A percentile compares a stretch with the other conserved stretches of the same genome.
phyloP scores from a whole-genome alignment of 208 protist genomes.

The Leishmania guyanensis region DNA sequence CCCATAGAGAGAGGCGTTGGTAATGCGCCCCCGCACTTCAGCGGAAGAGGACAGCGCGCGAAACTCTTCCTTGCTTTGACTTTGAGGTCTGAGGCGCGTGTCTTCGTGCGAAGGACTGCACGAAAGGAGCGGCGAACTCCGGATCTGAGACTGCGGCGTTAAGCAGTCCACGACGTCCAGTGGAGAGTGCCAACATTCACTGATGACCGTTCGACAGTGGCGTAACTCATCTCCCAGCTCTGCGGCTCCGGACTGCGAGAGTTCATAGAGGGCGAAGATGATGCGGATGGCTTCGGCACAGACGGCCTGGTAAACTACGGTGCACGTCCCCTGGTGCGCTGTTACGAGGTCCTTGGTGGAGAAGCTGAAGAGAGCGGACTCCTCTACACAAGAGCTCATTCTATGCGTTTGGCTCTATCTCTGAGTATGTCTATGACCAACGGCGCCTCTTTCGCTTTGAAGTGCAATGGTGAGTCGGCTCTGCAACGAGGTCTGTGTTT shows the following conservation, averaged over 20 bases:
- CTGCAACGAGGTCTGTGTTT: neutral
- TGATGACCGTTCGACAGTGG: conserved; percentile 3
- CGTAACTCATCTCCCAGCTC: conserved; percentile 13
- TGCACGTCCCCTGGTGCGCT: conserved; percentile 11
- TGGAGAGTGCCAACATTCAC: neutral
- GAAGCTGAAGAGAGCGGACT: neutral
- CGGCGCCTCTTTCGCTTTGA: neutral
- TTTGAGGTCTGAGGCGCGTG: neutral
- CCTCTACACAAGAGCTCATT: conserved; percentile 2
- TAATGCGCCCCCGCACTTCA: conserved; percentile 23
- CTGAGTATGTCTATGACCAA: neutral
- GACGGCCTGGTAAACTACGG: conserved; percentile 18
- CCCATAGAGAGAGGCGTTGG: conserved; percentile 14
- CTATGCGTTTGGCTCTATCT: neutral
- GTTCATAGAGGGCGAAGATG: conserved; percentile 25
- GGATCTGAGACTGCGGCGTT: neutral
- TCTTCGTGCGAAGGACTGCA: neutral
- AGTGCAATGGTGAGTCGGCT: neutral
- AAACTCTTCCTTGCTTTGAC: neutral
- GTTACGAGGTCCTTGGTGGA: neutral
- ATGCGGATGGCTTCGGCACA: conserved; percentile 26
- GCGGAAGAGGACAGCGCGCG: conserved; percentile 6
- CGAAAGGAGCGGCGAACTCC: neutral
- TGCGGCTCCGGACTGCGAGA: conserved; percentile 5
- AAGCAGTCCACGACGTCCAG: neutral